A percentile compares a stretch with the other conserved stretches of the same genome.
Conservation (phyloP, 495 filamentous ascomycete genomes). For the Neurospora sp. region DNA sequence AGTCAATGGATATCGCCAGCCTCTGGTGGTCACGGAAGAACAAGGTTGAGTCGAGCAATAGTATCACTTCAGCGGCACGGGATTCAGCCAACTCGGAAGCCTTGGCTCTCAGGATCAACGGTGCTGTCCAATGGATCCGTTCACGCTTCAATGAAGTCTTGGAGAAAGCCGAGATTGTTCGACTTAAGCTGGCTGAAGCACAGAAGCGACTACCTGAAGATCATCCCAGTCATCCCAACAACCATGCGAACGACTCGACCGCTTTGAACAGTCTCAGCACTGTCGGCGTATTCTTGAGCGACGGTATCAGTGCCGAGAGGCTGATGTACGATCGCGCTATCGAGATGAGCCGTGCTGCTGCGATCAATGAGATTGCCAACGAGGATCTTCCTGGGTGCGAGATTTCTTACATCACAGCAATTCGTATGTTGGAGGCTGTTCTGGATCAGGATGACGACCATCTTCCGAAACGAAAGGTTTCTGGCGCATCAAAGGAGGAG, state of each 20-base stretch:
- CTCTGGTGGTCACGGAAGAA: conserved; percentile 81
- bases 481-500: conserved; percentile 30
- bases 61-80: conserved; percentile 30
- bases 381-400: conserved; percentile 85
- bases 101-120: conserved; percentile 72
- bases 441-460: conserved; percentile 77
- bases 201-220: conserved; percentile 75
- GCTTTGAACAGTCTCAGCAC: conserved; percentile 48
- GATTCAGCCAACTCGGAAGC: conserved; percentile 38
- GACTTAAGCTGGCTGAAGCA: conserved; percentile 74
- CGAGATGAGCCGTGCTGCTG: conserved; percentile 90
- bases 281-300: conserved; percentile 42
- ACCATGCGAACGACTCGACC: conserved; percentile 43
- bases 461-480: conserved; percentile 29
- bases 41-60: conserved; percentile 49
- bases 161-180: conserved; percentile 88
- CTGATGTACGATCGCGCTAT: conserved; percentile 96
- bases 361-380: conserved; percentile 88
- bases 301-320: conserved; percentile 86
- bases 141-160: conserved; percentile 90
- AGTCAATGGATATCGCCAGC: conserved; percentile 94
- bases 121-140: conserved; percentile 89
- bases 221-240: conserved; percentile 78
- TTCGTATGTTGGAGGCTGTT: conserved; percentile 88
- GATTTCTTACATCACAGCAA: conserved; percentile 84